phyloP scores from a whole-genome alignment of 2,329 filamentous ascomycete genomes.

The Apiospora marii region DNA sequence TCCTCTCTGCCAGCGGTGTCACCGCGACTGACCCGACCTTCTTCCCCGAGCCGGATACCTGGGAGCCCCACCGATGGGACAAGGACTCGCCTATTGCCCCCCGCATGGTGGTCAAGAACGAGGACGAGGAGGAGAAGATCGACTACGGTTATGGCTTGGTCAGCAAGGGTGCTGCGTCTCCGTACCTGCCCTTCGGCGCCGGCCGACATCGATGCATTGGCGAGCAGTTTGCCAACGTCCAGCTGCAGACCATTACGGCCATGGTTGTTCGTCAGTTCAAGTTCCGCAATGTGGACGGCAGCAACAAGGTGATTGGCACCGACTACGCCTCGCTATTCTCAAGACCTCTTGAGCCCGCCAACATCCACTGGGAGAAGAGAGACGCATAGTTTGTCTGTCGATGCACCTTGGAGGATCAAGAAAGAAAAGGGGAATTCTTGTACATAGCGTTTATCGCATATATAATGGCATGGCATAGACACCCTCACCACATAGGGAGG shows the following conservation, averaged over 20 bases:
- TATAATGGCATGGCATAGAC: background rate
- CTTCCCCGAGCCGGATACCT: conserved; percentile 83
- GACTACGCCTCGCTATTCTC: conserved; percentile 78
- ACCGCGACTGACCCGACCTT: conserved; percentile 74
- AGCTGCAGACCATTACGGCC: conserved; percentile 85
- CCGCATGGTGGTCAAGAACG: conserved; percentile 51
- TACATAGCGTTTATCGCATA: conserved; percentile 14
- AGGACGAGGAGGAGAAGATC: conserved; percentile 74
- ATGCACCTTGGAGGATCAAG: background rate
- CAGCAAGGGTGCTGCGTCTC: conserved; percentile 87
- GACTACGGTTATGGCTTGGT: conserved; percentile 96
- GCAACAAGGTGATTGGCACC: conserved; percentile 71
- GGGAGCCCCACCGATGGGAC: conserved; percentile 94
- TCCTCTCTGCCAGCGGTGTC: conserved; percentile 87
- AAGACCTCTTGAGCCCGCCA: conserved; percentile 73
- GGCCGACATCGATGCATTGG: conserved; percentile 94
- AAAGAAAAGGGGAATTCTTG: conserved; percentile 10
- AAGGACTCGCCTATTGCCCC: conserved; percentile 65
- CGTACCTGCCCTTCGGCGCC: conserved; percentile 93
- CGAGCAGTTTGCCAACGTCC: conserved; percentile 94
- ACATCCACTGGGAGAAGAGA: conserved; percentile 79
- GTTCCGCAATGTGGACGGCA: conserved; percentile 78
- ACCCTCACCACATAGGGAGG: background rate
- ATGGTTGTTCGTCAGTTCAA: conserved; percentile 81
- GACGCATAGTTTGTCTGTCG: conserved; percentile 38